Evolutionary conservation across 73 alveolate genomes (phyloP), one percentile per base, ranked within the genome.

Genomic region (Paramecium sonneborni): DNA sequence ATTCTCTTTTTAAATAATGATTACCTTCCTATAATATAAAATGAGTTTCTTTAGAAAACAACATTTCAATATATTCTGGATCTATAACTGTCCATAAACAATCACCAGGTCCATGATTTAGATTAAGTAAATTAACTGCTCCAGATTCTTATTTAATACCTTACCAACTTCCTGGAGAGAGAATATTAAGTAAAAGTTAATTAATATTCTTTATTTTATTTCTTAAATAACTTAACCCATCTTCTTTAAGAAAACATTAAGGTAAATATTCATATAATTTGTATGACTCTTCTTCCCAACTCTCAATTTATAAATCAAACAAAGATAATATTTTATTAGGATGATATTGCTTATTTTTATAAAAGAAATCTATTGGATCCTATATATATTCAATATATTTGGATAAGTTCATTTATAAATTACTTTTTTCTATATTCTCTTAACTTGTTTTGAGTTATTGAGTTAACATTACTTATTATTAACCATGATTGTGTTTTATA

Each of bases 41-140:
- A 15, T 52, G 15, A 5, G 3, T 52, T 3, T 52, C 68, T 18
- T 52, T 15, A 14, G 20, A 30, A 2, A 30, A 26, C 1, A 62
- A 14, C 44, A 11, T 26, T 26, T 62, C 84, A 24, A 62, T 32
- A 24, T 62, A 10, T 32, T 62, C 84, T 26, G 48, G 84, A 62
- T 62, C 46, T 2, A 62, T 62, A 32, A 62, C 44, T 2, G 20
- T 26, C 84, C 84, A 62, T n/a, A 62, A 26, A 62, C 84, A 62
- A 12, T 62, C 84, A 23, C 84, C 84, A 11, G 84, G 84, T 26
- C 84, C 84, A 62, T 62, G 48, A 62, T 62, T 62, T 26, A 62
- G 24, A 14, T 62, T 26, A 1, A 62, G 84, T 11, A 32, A 3
- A 62, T 32, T 62, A 30, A 32, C 9, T 18, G 68, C 68, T 52